Evolutionary conservation across 1,139 yeast genomes (phyloP), one percentile per base, ranked within the genome.

Genomic region (Lodderomyces margitis): DNA sequence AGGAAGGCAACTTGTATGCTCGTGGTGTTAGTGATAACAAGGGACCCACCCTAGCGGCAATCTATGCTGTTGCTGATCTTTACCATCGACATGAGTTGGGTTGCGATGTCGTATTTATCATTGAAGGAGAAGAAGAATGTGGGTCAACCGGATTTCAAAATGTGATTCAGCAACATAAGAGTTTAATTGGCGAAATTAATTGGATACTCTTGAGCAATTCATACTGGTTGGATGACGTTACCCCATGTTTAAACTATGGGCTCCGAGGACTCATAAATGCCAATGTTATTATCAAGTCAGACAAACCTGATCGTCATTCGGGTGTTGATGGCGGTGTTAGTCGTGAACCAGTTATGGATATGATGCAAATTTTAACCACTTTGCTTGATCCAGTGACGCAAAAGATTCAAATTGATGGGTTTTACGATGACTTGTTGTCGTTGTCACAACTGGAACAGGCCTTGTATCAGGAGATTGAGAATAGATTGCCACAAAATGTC

Each of bases 291-390:
- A 73, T 92, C 12, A 68, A 70, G 41, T 81, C 91, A 39, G 88
- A 80, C 45, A 75, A 74, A 47, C 95, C 95, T 1, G 98, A 92
- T 62, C 71, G 95, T 47, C 98, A 92, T 56, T 88, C 97, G 0
- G 98, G 98, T 47, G 95, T 92, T 12, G 95, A 91, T 63, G 98
- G 98, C 37, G 98, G 98, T 45, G 83, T 85, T 8, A 78, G 80
- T 52, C 74, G 85, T 44, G 98, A 92, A 53, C 98, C 98, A 2
- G 82, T 95, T 0, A 79, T 87, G 68, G 98, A 92, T 56, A 64
- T 92, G 57, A 75, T 91, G 39, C 84, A 83, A 45, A 56, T 91
- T 14, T 64, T 91, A 30, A 75, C 92, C 7, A 75, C 78, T 41
- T 66, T 89, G 42, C 75, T 81, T 34, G 76, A 76, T 53, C 75